phyloP scores from a whole-genome alignment of 1,139 yeast species.

The Lizanozyma gosingica region DNA sequence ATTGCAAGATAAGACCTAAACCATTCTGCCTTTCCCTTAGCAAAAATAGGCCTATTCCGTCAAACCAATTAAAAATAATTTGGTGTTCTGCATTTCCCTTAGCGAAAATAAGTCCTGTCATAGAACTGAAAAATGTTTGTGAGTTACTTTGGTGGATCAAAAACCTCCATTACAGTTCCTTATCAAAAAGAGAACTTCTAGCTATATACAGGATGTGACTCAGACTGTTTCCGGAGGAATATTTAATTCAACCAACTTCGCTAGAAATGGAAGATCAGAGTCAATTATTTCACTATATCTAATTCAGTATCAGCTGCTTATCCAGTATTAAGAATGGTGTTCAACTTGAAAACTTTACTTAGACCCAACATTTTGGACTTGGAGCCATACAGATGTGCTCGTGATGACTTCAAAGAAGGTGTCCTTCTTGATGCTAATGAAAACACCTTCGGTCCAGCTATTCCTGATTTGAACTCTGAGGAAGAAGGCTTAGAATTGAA shows the following conservation, averaged over 20 bases:
- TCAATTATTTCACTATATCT: neutral
- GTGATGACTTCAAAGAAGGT: conserved; percentile 87
- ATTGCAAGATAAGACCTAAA: no score
- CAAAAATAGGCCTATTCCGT: no score
- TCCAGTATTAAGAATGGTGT: conserved; percentile 20
- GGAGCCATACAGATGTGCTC: conserved; percentile 91
- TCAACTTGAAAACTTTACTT: conserved; percentile 51
- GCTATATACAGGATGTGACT: no score
- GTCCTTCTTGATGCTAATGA: conserved; percentile 90
- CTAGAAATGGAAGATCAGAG: neutral
- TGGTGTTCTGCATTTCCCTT: no score
- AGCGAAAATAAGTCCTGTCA: no score
- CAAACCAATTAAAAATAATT: no score
- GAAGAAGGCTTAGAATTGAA: conserved; percentile 47
- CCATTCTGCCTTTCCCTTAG: no score
- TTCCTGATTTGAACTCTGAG: conserved; percentile 18
- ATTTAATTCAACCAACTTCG: conserved; percentile 1
- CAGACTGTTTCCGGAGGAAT: conserved; percentile 1
- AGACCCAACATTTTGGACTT: conserved; percentile 77
- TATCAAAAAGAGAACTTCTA: no score
- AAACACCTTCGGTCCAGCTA: conserved; percentile 86
- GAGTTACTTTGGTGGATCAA: no score
- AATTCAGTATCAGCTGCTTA: no score
- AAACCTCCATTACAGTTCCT: no score
- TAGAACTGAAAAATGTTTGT: no score